Evolutionary conservation across 2,329 filamentous ascomycete species (phyloP), one percentile per base, ranked within the genome.

Genomic region (Penicillium verrucosum): DNA sequence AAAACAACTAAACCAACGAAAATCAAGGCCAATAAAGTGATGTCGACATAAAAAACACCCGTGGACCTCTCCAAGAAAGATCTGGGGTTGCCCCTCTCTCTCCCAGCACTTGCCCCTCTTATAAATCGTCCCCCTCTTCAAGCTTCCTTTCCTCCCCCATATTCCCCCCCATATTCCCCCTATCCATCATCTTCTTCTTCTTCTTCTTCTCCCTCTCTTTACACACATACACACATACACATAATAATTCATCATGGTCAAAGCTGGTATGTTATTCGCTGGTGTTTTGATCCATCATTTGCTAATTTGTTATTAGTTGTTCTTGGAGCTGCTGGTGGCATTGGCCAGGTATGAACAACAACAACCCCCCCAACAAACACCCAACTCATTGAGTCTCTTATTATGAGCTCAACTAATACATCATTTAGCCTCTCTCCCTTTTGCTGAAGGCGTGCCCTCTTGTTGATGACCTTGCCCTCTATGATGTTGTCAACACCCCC

Each of bases 401-500:
- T 43, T 41, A n/a, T 18, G 9, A 27, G 23, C 10, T 23, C 30
- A 30, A 27, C 53, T 46, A 47, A 46, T 54, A 46, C 4, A 44
- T 51, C 44, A 18, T 45, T 57, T 73, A 97, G 92, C 94, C 94
- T 68, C 85, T 99, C 71, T 99, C 94, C 65, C 90, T 99, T 67
- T 89, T 99, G 70, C 85, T 97, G 75, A 99, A 99, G 86, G 86
- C 89, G 66, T 90, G 83, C 73, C 89, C 92, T 64, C 86, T 91
- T 72, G 83, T 99, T 71, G 89, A 93, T 71, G 90, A 97, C 82
- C 90, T 99, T 70, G 84, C 92, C 60, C 89, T 99, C 70, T 99
- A 97, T 83, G 94, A 99, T 96, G 92, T 99, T 66, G 93, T 97
- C 78, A 97, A 97, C 85, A 95, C 92, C 49, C 92, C 92, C 69